Conservation (phyloP, 2,329 filamentous ascomycete species). For the Colletotrichum euphorbiae region DNA sequence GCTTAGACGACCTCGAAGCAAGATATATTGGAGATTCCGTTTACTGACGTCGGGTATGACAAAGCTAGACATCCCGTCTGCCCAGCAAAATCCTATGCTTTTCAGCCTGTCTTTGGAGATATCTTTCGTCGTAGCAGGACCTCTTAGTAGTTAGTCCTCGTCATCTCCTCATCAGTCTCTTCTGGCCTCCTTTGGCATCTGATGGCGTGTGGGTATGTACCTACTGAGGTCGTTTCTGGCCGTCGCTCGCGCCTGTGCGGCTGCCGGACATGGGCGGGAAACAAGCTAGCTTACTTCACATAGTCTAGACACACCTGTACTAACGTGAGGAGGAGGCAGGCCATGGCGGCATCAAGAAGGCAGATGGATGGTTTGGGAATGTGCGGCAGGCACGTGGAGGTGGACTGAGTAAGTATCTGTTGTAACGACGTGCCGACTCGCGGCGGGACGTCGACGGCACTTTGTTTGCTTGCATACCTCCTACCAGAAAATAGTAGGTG, state of each 20-base stretch:
- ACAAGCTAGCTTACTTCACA: no score
- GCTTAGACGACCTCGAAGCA: no score
- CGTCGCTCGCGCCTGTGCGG: not conserved
- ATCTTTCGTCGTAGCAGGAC: not conserved
- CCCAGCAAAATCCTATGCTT: not conserved
- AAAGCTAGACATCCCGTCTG: not conserved
- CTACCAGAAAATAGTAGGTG: no score
- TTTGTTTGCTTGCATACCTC: not conserved
- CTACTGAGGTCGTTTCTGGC: not conserved
- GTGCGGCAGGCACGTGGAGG: not conserved
- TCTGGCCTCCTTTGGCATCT: not conserved
- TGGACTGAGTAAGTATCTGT: conserved; percentile 11
- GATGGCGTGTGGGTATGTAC: not conserved
- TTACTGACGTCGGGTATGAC: no score
- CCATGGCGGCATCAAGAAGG: not conserved
- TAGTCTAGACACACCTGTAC: not conserved
- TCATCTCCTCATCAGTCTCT: not conserved
- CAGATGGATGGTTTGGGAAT: not conserved
- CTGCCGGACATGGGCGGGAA: not conserved
- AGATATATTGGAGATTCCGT: no score
- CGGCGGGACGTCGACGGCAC: conserved; percentile 9
- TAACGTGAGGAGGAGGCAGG: not conserved
- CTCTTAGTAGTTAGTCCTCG: not conserved
- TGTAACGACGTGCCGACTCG: not conserved
- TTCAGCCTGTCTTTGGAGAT: no score